A percentile compares a stretch with the other conserved stretches of the same genome.
These are phyloP conservation scores for Penicillium concentricum DNA, from an alignment of 2,329 filamentous ascomycete species.

Conservation along the genomic window DNA sequence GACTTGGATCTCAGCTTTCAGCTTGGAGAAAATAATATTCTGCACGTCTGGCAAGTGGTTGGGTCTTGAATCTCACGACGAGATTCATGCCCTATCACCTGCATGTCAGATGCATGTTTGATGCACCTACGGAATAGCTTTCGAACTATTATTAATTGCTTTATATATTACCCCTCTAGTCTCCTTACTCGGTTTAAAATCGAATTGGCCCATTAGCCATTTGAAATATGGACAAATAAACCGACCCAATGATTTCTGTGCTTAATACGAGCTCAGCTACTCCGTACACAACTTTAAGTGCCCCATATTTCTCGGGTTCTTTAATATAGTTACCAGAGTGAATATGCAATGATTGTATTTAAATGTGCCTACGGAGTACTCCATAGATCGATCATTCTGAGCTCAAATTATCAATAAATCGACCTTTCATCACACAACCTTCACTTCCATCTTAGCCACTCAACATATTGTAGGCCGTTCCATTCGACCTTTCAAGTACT, in stretches of 20 bases:
- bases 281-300: not conserved
- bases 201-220: no score
- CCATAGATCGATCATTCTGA: not conserved
- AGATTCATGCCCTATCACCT: no score
- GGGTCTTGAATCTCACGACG: not conserved
- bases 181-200: no score
- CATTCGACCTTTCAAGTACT: slow-evolving; percentile 28
- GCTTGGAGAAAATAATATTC: not conserved
- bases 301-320: not conserved
- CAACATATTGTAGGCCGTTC: slow-evolving; percentile 39
- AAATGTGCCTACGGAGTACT: not conserved
- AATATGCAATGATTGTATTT: not conserved
- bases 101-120: not conserved
- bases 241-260: not conserved
- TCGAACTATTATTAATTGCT: no score
- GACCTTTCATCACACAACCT: slow-evolving; percentile 87
- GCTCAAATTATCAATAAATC: slow-evolving; percentile 33
- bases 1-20: not conserved
- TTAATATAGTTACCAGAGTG: not conserved
- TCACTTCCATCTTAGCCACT: slow-evolving; percentile 84
- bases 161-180: no score
- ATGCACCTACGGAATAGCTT: not conserved
- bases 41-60: no score
- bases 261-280: not conserved
- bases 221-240: not conserved